A percentile compares a stretch with the other conserved stretches of the same genome.
phyloP scores from a whole-genome alignment of 2,329 filamentous ascomycete species.

The Trichoderma lentiforme region DNA sequence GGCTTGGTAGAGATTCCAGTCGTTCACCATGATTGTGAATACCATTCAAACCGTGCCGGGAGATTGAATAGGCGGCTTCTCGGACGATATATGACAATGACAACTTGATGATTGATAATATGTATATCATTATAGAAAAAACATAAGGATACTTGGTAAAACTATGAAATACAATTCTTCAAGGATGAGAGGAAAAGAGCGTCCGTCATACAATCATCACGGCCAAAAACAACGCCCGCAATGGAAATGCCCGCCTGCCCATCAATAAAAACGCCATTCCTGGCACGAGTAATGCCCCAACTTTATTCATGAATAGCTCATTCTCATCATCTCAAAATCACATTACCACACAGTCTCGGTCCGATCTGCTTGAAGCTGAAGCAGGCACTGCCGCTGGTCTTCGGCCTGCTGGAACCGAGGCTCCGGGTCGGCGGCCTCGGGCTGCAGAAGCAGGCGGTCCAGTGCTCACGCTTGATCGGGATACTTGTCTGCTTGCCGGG shows the following conservation, averaged over 20 bases:
- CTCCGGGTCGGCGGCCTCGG: slow-evolving; percentile 20
- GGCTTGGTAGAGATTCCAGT: not conserved
- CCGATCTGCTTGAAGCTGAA: slow-evolving; percentile 24
- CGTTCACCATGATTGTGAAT: no score
- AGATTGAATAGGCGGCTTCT: not conserved
- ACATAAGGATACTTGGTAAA: not conserved
- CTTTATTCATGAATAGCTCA: not conserved
- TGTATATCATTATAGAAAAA: not conserved
- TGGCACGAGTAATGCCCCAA: not conserved
- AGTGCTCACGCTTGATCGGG: not conserved
- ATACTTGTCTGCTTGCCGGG: slow-evolving; percentile 7
- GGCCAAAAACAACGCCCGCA: not conserved
- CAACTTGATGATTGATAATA: not conserved
- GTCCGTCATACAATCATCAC: not conserved
- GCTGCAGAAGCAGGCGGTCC: not conserved
- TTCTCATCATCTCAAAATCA: slow-evolving; percentile 25
- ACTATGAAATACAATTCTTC: not conserved
- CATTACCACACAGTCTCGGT: slow-evolving; percentile 48
- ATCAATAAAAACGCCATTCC: not conserved
- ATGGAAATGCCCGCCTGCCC: not conserved
- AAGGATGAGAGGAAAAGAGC: not conserved
- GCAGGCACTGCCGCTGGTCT: slow-evolving; percentile 24
- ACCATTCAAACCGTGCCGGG: no score
- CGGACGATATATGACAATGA: not conserved
- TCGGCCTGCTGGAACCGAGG: slow-evolving; percentile 25